Conservation (phyloP, 441 rosid species). For the Isatis lusitanica region DNA sequence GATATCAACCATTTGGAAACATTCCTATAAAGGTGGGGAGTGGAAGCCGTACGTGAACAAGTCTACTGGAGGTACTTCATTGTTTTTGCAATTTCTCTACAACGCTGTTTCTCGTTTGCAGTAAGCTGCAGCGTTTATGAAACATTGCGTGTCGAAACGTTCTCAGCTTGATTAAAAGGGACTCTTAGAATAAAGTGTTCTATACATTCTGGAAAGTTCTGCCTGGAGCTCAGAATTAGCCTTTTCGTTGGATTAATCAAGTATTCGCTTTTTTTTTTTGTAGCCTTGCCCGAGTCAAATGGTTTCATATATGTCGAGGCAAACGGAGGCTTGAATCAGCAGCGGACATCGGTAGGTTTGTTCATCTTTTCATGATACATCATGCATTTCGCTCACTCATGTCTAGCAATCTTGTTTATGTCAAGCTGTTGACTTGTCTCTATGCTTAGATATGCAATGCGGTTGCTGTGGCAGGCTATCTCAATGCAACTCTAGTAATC, state of each 20-base stretch:
- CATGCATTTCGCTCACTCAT: not conserved
- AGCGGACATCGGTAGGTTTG: constrained; percentile 93
- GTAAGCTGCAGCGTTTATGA: constrained; percentile 3
- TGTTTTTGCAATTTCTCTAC: not conserved
- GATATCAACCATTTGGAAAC: constrained; percentile 92
- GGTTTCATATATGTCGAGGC: constrained; percentile 96
- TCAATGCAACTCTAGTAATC: constrained; percentile 90
- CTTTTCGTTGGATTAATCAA: not conserved
- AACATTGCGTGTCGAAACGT: not conserved
- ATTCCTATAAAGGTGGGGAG: constrained; percentile 66
- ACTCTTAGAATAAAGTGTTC: not conserved
- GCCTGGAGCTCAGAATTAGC: not conserved
- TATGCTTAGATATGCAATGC: constrained; percentile 94
- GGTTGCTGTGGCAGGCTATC: constrained; percentile 97
- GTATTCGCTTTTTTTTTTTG: constrained; percentile 6
- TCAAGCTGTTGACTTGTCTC: constrained; percentile 33
- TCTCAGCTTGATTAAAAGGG: not conserved
- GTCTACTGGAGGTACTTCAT: constrained; percentile 69
- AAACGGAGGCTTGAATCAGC: constrained; percentile 97
- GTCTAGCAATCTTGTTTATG: constrained; percentile 19
- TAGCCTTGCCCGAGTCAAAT: constrained; percentile 85
- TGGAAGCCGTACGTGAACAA: constrained; percentile 82
- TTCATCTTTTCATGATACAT: constrained; percentile 28
- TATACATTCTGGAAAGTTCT: not conserved
- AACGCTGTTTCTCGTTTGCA: not conserved